Base-by-base conservation (phyloP, 2,329 filamentous ascomycete genomes). In the Colletotrichum sp. region DNA sequence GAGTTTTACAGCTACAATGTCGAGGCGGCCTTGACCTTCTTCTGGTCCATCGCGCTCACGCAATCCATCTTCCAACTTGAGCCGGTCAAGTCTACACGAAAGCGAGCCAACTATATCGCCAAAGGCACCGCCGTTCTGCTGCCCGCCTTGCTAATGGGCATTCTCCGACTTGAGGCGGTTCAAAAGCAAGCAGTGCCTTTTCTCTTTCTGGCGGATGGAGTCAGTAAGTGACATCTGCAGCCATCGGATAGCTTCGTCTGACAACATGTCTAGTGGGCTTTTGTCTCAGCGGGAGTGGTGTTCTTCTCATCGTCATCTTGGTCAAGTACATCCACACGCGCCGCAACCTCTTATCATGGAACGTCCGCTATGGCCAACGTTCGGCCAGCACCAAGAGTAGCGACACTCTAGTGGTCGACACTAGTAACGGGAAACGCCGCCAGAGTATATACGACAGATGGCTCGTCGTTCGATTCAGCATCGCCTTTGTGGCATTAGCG, bases 1-100 rank as follows among this genome's bases (percentile, higher is more conserved):
- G 88, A 89, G 78, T 89, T 86, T 66, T 89, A 89, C 74, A 84
- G 83, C 34, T 90, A 90, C 78, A 89, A 88, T 80, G 86, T 87
- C n/a, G 86, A 89, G 79, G 82, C 86, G 10, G 80, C 88, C 34
- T 82, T 88, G 38, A 82, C 87, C 8, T 80, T 89, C 8, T 88
- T 86, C 71, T 90, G 88, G 87, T 82, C 84, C 13, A 78, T 82
- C 6, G 80, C 83, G 34, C 81, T 88, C 21, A 84, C 84, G 18
- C 80, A 81, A 64, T 81, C 84, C 70, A 78, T 85, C 69, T 80
- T 84, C 78, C 82, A 82, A 57, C 34, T 80, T 81, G 10, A 79
- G 80, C n/a, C 67, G 78, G 5, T 84, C 16, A 81, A 81, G 30
- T 78, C 78, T 8, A 78, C 80, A 26, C 78, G 80, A 55, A 78